phyloP scores from a whole-genome alignment of 768 basidiomycete species.

The Tylopilus vinaceipallidus region DNA sequence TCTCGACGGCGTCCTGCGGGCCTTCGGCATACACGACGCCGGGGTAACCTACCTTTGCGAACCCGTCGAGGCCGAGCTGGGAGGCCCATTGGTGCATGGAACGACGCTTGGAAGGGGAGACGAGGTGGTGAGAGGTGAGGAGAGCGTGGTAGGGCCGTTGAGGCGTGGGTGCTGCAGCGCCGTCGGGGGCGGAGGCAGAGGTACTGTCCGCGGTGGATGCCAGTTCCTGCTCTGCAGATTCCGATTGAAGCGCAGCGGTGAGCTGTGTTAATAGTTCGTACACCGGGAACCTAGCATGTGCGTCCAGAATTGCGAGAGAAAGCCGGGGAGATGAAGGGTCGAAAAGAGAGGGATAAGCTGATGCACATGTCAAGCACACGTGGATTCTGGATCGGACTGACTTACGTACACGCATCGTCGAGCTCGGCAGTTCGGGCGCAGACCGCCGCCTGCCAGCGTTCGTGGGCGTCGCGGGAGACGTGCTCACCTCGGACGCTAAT shows the following conservation, averaged over 20 bases:
- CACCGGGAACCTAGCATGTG: constrained; percentile 49
- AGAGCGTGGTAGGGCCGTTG: constrained; percentile 50
- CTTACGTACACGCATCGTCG: constrained; percentile 28
- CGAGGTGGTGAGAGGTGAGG: constrained; percentile 71
- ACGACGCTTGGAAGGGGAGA: constrained; percentile 62
- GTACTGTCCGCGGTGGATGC: not conserved
- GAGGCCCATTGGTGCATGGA: constrained; percentile 55
- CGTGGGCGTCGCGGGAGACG: constrained; percentile 46
- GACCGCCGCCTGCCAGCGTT: constrained; percentile 45
- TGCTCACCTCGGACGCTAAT: constrained; percentile 48
- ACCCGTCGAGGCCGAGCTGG: constrained; percentile 54
- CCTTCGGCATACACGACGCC: constrained; percentile 76
- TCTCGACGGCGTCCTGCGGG: constrained; percentile 46
- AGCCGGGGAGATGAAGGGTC: not conserved
- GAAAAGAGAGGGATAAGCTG: not conserved
- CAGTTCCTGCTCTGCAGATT: not conserved
- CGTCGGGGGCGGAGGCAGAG: not conserved
- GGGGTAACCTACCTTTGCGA: constrained; percentile 74
- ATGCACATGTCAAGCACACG: too few relatives aligned
- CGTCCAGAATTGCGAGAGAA: not conserved
- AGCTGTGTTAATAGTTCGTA: constrained; percentile 59
- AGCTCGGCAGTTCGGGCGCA: constrained; percentile 37
- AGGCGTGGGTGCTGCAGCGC: not conserved
- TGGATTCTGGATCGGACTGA: too few relatives aligned
- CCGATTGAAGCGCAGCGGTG: constrained; percentile 49